Evolutionary conservation across 768 basidiomycete species (phyloP), one percentile per base, ranked within the genome.

Genomic region (Boletus rufocinnamomeus): DNA sequence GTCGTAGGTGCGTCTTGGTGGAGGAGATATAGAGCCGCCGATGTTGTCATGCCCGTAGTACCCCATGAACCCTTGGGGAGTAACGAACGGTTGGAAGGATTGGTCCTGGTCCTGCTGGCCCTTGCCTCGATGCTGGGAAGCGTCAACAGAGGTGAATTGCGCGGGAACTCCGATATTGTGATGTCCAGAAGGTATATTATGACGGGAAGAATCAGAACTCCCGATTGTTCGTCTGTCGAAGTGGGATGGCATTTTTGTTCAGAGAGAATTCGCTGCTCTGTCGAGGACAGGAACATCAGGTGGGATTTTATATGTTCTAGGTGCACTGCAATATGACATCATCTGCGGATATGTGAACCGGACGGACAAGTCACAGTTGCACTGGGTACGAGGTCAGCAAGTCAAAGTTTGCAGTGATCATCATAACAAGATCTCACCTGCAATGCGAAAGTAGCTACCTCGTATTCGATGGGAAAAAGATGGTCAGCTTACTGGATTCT

Each of bases 221-320:
- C 47, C 54, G 3, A 32, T 28, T 5, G 45, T 56, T 9, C 37
- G 57, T 54, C 54, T 53, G 60, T 58, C 10, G 25, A 61, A 46
- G 52, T 52, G 56, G 6, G 54, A 55, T 9, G 63, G 1, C 60
- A 65, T 60, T 45, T 19, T n/a, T 32, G 38, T 27, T 46, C 1
- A 25, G 46, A 41, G 51, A 34, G 50, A 23, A 25, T 23, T 25
- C 6, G 28, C 14, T 37, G 32, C 13, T 11, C 48, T 41, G 51
- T 28, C 4, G n/a, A 56, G 41, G 35, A 23, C 10, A 28, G 25
- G 23, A 28, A 16, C 8, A 28, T 10, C 19, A 0, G 6, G 41
- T n/a, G 8, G 13, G 6, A 6, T 28, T 55, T 53, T 62, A 63
- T 58, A 51, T 50, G 11, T 23, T 57, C 48, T 9, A 13, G 25